phyloP scores from a whole-genome alignment of 2,329 filamentous ascomycete genomes.

The Epichloe elymi region DNA sequence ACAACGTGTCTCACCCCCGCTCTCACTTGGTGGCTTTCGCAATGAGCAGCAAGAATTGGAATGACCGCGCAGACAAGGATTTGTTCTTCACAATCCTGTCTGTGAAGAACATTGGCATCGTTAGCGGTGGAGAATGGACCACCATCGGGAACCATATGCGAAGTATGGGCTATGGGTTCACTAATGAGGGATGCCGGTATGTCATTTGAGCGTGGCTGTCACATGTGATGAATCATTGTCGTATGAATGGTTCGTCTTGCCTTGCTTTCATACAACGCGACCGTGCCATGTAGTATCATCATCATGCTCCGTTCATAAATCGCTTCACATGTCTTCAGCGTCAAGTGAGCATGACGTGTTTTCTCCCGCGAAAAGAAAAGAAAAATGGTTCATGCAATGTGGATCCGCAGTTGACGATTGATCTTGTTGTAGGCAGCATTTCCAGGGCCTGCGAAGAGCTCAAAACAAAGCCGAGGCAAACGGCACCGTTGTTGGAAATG shows the following conservation, averaged over 20 bases:
- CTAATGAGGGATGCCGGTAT: constrained; percentile 51
- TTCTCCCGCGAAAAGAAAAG: not conserved
- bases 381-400: too few relatives aligned
- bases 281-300: not conserved
- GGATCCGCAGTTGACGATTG: not conserved
- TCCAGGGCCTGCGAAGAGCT: constrained; percentile 43
- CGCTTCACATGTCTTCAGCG: not conserved
- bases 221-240: not conserved
- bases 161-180: constrained; percentile 45
- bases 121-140: constrained; percentile 49
- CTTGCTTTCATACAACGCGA: not conserved
- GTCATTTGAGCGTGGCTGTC: constrained; percentile 15
- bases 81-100: constrained; percentile 50
- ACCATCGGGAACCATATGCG: constrained; percentile 50
- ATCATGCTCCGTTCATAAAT: not conserved
- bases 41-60: constrained; percentile 48
- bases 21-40: constrained; percentile 5
- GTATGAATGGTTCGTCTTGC: not conserved
- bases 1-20: not conserved
- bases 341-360: not conserved
- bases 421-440: constrained; percentile 38
- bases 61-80: constrained; percentile 47
- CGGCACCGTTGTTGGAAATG: constrained; percentile 19
- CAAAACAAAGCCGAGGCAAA: constrained; percentile 38
- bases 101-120: constrained; percentile 50